Base-by-base conservation (phyloP, 805 yeast species). In the Lachancea cidri region DNA sequence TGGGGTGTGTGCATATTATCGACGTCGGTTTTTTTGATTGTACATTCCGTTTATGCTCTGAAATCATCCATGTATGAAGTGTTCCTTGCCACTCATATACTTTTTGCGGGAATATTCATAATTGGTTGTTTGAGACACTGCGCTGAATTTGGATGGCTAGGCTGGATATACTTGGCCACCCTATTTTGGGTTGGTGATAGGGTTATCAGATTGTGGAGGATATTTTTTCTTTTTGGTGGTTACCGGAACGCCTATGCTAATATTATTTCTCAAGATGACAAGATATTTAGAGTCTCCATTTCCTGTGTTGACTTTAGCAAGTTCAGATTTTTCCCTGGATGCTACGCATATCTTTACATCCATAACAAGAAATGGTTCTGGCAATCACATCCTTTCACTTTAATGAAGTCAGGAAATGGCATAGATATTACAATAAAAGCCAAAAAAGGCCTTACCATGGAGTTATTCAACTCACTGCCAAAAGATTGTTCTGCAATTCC, bases 301-400 rank as follows among this genome's bases (percentile, higher is more conserved):
- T 42, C 47, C 8, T 15, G 18, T 33, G 29, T 31, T 17, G 37
- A 40, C 9, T 8, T n/a, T 13, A 14, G 16, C 4, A 14, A 27
- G 13, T 39, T 41, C 30, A n/a, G 18, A 17, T 44, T 44, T 20
- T 44, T 44, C 31, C 47, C 47, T 14, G 47, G 47, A 5, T 44
- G 47, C 38, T 44, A 40, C 35, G 47, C 36, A 2, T 44, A 29
- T 20, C 34, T 44, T 8, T 40, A 44, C 38, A 19, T 44, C 11
- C 30, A 34, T 25, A 31, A 25, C 30, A 37, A 39, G 16, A 39
- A 22, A 15, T 34, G 33, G 35, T 75, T 75, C 60, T 76, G 76
- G 74, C 78, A 76, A 50, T 72, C 76, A 4, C 79, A 76, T 53
- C 82, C 82, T 5, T 76, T 77, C 54, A 75, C 82, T 4, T 58